phyloP scores from a whole-genome alignment of 2,329 filamentous ascomycete species.

The Drechslerella stenobrocha region DNA sequence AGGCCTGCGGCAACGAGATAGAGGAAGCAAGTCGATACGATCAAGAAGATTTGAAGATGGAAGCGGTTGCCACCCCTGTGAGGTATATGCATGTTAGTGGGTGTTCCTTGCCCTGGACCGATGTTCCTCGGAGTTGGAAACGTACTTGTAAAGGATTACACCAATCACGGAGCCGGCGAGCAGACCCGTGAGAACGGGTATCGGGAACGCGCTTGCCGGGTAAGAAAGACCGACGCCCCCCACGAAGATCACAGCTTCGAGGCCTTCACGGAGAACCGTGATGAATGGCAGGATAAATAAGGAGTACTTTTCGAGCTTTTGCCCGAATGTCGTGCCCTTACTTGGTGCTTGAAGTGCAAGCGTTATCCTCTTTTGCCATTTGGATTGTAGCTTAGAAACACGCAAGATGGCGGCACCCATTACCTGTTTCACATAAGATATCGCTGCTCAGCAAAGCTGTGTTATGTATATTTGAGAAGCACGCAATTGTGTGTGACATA shows the following conservation, averaged over 20 bases:
- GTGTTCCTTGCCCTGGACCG: constrained; percentile 21
- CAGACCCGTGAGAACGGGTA: constrained; percentile 74
- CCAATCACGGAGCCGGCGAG: constrained; percentile 69
- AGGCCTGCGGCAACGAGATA: constrained; percentile 83
- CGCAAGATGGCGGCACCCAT: constrained; percentile 80
- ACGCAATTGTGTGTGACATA: not conserved
- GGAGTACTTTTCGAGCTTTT: constrained; percentile 74
- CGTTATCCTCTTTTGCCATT: constrained; percentile 82
- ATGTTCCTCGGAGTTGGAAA: constrained; percentile 13
- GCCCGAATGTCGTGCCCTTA: constrained; percentile 59
- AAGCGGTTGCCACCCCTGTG: constrained; percentile 64
- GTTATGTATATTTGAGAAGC: too few species aligned
- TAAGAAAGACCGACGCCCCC: constrained; percentile 78
- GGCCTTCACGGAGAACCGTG: constrained; percentile 81
- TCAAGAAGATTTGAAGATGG: constrained; percentile 75
- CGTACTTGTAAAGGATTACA: constrained; percentile 76
- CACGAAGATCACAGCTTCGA: constrained; percentile 84
- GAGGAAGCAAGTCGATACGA: constrained; percentile 77
- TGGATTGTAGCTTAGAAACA: constrained; percentile 79
- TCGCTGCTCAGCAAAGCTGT: not conserved
- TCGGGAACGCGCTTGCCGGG: constrained; percentile 74
- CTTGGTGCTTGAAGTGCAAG: constrained; percentile 64
- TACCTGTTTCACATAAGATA: constrained; percentile 57
- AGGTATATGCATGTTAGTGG: constrained; percentile 8
- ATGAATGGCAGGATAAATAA: constrained; percentile 87